Evolutionary conservation across 805 yeast species (phyloP).

Genomic region (Starmerella apis): DNA sequence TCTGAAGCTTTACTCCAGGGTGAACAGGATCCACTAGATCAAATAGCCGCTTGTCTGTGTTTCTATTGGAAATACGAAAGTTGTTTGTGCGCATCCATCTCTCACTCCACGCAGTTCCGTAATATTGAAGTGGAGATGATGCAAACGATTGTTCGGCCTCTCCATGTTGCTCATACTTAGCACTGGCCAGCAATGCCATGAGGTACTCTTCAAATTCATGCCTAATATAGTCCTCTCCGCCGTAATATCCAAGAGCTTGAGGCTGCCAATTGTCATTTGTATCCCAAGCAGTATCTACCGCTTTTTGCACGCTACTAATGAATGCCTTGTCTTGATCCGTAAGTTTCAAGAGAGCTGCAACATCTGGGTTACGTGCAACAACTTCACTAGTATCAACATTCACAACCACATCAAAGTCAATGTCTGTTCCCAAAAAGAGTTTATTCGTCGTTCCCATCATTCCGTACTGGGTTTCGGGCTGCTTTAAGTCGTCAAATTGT

Average conservation of each 20-base stretch:
- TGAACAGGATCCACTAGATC: slow-evolving; percentile 13
- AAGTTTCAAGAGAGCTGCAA: slow-evolving; percentile 39
- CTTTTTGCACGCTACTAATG: slow-evolving; percentile 46
- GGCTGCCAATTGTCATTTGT: slow-evolving; percentile 35
- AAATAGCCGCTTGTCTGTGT: slow-evolving; percentile 38
- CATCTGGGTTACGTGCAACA: slow-evolving; percentile 36
- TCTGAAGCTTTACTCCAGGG: slow-evolving; percentile 16
- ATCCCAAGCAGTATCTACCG: slow-evolving; percentile 40
- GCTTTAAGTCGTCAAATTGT: slow-evolving; percentile 64
- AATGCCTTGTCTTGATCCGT: slow-evolving; percentile 63
- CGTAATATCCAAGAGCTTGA: slow-evolving; percentile 43
- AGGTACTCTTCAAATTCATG: slow-evolving; percentile 85
- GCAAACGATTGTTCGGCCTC: neutral
- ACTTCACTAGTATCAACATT: slow-evolving; percentile 44
- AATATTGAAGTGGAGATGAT: slow-evolving; percentile 35
- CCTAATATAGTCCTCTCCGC: slow-evolving; percentile 81
- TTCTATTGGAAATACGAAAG: slow-evolving; percentile 42
- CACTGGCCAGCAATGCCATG: slow-evolving; percentile 60
- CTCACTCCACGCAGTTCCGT: slow-evolving; percentile 39
- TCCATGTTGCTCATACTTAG: slow-evolving; percentile 40
- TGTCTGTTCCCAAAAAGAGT: slow-evolving; percentile 55
- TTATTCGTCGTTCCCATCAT: slow-evolving; percentile 84
- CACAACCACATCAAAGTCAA: slow-evolving; percentile 59
- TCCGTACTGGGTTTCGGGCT: slow-evolving; percentile 49
- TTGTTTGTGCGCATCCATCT: slow-evolving; percentile 49